Conservation (phyloP, 2,329 filamentous ascomycete genomes). For the Clarireedia monteithiana region DNA sequence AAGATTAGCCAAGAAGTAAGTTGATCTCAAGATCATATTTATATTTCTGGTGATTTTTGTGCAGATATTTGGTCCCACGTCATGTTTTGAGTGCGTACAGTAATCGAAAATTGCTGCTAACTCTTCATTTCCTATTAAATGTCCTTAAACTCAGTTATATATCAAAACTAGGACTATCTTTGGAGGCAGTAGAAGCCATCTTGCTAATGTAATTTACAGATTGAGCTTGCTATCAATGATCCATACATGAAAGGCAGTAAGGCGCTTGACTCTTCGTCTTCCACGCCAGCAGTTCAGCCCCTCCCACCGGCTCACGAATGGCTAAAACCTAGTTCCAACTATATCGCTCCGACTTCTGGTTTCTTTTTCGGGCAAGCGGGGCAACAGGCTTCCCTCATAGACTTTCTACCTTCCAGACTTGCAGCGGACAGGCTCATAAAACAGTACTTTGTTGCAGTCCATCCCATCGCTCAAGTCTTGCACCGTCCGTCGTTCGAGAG, state of each 20-base stretch:
- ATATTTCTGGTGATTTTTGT: background rate
- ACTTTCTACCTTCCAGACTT: conserved; percentile 51
- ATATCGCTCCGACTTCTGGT: conserved; percentile 59
- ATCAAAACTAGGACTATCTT: too few relatives aligned
- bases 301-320: conserved; percentile 37
- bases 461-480: conserved; percentile 59
- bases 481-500: conserved; percentile 36
- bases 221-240: conserved; percentile 5
- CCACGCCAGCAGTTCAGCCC: background rate
- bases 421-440: conserved; percentile 54
- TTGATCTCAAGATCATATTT: background rate
- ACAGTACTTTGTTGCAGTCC: conserved; percentile 62
- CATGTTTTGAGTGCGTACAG: too few relatives aligned
- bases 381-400: conserved; percentile 43
- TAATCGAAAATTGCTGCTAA: too few relatives aligned
- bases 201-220: background rate
- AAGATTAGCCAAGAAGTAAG: conserved; percentile 62
- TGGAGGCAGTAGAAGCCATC: background rate
- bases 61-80: too few relatives aligned
- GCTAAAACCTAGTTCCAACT: conserved; percentile 56
- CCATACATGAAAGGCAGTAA: background rate
- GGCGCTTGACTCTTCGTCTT: background rate
- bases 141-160: too few relatives aligned
- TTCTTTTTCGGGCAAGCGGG: conserved; percentile 49
- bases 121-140: too few relatives aligned